A percentile compares a stretch with the other conserved stretches of the same genome.
Evolutionary conservation across 1,284 basidiomycete genomes (phyloP).

Genomic region (Rhizopogon hawkerae): DNA sequence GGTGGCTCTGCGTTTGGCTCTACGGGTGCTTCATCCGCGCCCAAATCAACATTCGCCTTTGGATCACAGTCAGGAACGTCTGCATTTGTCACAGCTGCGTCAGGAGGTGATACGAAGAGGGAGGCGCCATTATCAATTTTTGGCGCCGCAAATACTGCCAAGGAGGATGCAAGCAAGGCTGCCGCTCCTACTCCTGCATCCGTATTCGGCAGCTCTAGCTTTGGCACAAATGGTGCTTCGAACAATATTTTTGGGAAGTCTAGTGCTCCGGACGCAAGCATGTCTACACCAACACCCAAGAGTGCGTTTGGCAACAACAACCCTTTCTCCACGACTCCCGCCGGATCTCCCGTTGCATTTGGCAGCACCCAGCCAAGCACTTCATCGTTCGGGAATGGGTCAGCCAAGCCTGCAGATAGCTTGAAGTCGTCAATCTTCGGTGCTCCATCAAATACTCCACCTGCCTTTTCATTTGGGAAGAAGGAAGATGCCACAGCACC

Average conservation of each 20-base stretch:
- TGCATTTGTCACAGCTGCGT: slow-evolving; percentile 2
- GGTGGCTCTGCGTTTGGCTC: background rate
- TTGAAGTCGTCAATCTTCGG: slow-evolving; percentile 11
- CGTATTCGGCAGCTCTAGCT: slow-evolving; percentile 11
- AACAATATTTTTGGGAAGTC: slow-evolving; percentile 13
- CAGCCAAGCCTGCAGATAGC: background rate
- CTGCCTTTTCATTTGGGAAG: slow-evolving; percentile 17
- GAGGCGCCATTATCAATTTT: slow-evolving; percentile 12
- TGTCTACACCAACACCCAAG: slow-evolving; percentile 9
- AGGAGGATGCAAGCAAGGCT: slow-evolving; percentile 13
- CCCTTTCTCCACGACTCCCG: slow-evolving; percentile 9
- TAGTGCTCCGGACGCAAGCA: slow-evolving; percentile 2
- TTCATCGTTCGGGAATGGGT: slow-evolving; percentile 1
- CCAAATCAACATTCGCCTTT: slow-evolving; percentile 19
- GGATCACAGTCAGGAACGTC: slow-evolving; percentile 5
- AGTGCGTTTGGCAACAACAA: slow-evolving; percentile 4
- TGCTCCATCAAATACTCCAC: slow-evolving; percentile 1
- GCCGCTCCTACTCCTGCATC: slow-evolving; percentile 12
- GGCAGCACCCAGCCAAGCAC: slow-evolving; percentile 9
- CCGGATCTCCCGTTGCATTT: slow-evolving; percentile 14
- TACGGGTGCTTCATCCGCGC: slow-evolving; percentile 10
- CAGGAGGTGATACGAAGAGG: slow-evolving; percentile 13
- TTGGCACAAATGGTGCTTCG: slow-evolving; percentile 3
- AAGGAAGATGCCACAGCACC: slow-evolving; percentile 14
- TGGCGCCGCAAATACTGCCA: slow-evolving; percentile 6